Evolutionary conservation across 306 rosid genomes (phyloP).

Genomic region (Acmispon strigosus): DNA sequence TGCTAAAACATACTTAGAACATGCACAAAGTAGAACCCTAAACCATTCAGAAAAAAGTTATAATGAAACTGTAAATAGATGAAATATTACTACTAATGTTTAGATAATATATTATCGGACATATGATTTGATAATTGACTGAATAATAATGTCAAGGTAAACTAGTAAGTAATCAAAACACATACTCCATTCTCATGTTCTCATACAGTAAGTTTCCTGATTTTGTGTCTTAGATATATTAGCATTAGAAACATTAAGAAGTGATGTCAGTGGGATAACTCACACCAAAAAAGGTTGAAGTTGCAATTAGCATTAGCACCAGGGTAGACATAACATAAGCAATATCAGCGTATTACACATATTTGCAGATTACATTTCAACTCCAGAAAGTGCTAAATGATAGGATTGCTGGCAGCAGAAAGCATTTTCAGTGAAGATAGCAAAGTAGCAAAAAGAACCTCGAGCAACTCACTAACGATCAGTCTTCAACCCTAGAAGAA

Average conservation of each 20-base stretch:
- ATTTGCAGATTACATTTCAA: constrained; percentile 3
- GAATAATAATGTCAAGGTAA: background rate
- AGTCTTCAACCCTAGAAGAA: constrained; percentile 9
- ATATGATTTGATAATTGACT: background rate
- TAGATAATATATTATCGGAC: background rate
- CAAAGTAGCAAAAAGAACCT: constrained; percentile 5
- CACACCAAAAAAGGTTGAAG: background rate
- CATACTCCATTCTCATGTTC: background rate
- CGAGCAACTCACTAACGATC: background rate
- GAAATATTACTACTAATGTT: background rate
- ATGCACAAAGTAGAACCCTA: background rate
- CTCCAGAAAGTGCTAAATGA: background rate
- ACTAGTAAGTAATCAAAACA: background rate
- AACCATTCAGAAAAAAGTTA: background rate
- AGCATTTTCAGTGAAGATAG: background rate
- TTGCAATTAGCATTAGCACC: background rate
- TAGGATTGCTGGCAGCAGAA: background rate
- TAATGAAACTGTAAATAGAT: background rate
- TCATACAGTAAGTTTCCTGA: background rate
- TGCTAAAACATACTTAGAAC: background rate
- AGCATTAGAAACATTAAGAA: background rate
- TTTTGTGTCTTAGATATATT: background rate
- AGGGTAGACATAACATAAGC: background rate
- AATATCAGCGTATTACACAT: background rate
- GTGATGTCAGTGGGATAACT: background rate